These are phyloP conservation scores for Phaeosphaeriaceae sp. DNA, from an alignment of 2,329 filamentous ascomycete species.

Conservation along the genomic window DNA sequence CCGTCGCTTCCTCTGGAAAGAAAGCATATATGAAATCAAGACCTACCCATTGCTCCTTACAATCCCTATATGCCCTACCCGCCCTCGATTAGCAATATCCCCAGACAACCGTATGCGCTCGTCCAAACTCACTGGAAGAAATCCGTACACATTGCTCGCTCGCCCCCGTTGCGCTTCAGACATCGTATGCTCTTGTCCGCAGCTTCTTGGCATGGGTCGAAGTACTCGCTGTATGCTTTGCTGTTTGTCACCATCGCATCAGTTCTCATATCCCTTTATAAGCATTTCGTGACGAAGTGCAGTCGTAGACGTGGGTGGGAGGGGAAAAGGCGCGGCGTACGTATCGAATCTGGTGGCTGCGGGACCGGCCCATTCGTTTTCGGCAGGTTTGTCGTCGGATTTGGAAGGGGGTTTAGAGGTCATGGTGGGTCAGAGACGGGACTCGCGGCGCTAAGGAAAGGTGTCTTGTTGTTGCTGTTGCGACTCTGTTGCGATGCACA, in stretches of 20 bases:
- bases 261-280: conserved; percentile 6
- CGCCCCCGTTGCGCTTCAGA: conserved; percentile 84
- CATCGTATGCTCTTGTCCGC: conserved; percentile 86
- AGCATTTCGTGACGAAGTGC: too few species aligned
- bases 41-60: conserved; percentile 92
- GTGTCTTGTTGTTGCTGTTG: too few species aligned
- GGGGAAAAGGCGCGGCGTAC: conserved; percentile 29
- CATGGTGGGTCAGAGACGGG: conserved; percentile 4
- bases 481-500: too few species aligned
- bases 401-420: conserved; percentile 14
- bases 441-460: background rate
- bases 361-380: conserved; percentile 30
- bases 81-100: background rate
- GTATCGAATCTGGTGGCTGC: conserved; percentile 50
- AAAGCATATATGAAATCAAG: background rate
- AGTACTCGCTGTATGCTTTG: conserved; percentile 87
- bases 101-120: background rate
- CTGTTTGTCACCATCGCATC: conserved; percentile 55
- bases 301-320: background rate
- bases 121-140: conserved; percentile 79
- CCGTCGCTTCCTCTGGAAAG: too few species aligned
- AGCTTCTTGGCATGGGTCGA: conserved; percentile 94
- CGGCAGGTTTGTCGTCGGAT: conserved; percentile 22
- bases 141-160: conserved; percentile 88
- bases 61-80: conserved; percentile 84